Percentiles rank a stretch among this genome's conserved stretches.
Conservation (phyloP, 108 stramenopile species). For the Heterococcus sp. region DNA sequence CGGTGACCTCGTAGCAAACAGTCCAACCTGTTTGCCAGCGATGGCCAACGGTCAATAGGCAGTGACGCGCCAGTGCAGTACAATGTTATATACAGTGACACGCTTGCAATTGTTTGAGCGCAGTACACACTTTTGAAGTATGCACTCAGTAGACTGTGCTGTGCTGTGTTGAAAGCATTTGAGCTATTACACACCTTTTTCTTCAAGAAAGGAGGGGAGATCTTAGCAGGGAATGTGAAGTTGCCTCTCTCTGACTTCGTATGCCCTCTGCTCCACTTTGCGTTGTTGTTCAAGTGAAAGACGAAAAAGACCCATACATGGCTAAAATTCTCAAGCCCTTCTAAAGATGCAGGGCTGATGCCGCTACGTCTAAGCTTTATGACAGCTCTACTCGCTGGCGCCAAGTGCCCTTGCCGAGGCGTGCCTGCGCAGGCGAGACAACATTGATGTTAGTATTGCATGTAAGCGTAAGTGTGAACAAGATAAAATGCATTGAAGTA, state of each 20-base stretch:
- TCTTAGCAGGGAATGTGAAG: slow-evolving; percentile 27
- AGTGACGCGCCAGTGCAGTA: too few relatives aligned
- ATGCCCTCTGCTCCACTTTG: slow-evolving; percentile 6
- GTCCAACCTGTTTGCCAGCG: slow-evolving; percentile 77
- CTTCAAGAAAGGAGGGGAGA: slow-evolving; percentile 51
- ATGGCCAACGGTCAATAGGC: too few relatives aligned
- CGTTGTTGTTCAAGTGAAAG: slow-evolving; percentile 91
- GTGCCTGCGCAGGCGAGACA: slow-evolving; percentile 3
- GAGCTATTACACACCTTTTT: slow-evolving; percentile 50
- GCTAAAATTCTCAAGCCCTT: slow-evolving; percentile 69
- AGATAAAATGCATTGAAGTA: not conserved
- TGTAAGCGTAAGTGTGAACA: not conserved
- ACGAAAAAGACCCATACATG: slow-evolving; percentile 90
- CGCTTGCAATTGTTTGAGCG: too few relatives aligned
- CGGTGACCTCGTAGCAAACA: slow-evolving; percentile 84
- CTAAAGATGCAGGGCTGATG: slow-evolving; percentile 21
- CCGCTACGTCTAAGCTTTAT: slow-evolving; percentile 4
- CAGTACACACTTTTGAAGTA: too few relatives aligned
- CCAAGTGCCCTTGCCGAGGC: slow-evolving; percentile 36
- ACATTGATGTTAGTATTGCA: not conserved
- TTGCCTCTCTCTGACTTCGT: too few relatives aligned
- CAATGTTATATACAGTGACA: too few relatives aligned
- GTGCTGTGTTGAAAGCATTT: too few relatives aligned
- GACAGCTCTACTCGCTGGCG: slow-evolving; percentile 18
- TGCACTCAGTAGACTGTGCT: too few relatives aligned